Evolutionary conservation across 768 basidiomycete species (phyloP).

Genomic region (Naematelia encephala): DNA sequence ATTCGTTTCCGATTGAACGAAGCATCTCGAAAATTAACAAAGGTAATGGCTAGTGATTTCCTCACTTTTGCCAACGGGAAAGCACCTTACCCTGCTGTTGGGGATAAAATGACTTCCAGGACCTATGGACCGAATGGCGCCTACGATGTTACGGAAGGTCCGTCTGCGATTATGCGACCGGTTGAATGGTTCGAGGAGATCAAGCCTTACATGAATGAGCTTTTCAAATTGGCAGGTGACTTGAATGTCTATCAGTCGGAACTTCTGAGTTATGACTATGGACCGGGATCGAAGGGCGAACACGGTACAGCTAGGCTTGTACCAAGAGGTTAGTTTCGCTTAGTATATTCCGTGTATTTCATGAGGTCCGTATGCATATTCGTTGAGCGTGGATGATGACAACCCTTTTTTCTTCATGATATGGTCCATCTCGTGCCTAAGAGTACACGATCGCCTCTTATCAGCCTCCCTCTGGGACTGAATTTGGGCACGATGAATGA

Average conservation of each 20-base stretch:
- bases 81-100: slow-evolving; percentile 16
- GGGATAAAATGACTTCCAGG: too few relatives aligned
- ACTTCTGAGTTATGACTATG: slow-evolving; percentile 2
- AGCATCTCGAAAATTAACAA: neutral
- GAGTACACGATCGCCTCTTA: too few relatives aligned
- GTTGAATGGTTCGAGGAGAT: slow-evolving; percentile 6
- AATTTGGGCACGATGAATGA: too few relatives aligned
- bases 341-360: too few relatives aligned
- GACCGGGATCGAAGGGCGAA: slow-evolving; percentile 4
- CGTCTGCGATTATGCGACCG: neutral
- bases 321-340: too few relatives aligned
- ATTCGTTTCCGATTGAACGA: neutral
- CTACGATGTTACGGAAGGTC: neutral
- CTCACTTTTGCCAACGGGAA: slow-evolving; percentile 18
- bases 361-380: too few relatives aligned
- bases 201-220: slow-evolving; percentile 3
- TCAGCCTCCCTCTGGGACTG: too few relatives aligned
- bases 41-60: slow-evolving; percentile 5
- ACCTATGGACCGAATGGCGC: slow-evolving; percentile 37
- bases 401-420: too few relatives aligned
- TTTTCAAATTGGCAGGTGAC: slow-evolving; percentile 1
- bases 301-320: too few relatives aligned
- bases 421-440: too few relatives aligned
- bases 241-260: slow-evolving; percentile 1
- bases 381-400: too few relatives aligned